These are phyloP conservation scores for Ganoderma boninense DNA, from an alignment of 1,284 basidiomycete species.

Conservation along the genomic window DNA sequence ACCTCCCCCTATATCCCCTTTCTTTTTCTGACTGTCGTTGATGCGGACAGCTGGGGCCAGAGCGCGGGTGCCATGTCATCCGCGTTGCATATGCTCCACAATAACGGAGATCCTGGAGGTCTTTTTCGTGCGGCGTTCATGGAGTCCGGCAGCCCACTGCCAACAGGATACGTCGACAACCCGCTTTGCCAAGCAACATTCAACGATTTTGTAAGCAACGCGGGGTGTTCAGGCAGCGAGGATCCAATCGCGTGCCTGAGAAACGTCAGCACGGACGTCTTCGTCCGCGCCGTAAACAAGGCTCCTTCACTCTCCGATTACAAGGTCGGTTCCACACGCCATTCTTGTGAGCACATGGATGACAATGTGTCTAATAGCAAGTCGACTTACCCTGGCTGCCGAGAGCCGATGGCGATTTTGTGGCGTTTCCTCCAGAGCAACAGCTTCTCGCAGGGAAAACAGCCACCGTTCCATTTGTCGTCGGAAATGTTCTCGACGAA, in stretches of 20 bases:
- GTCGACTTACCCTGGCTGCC: conserved; percentile 44
- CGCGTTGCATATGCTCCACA: conserved; percentile 13
- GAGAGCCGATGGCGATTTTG: conserved; percentile 47
- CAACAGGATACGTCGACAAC: conserved; percentile 37
- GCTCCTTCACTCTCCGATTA: conserved; percentile 40
- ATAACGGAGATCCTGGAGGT: conserved; percentile 11
- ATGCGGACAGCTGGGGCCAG: conserved; percentile 13
- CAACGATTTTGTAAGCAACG: conserved; percentile 42
- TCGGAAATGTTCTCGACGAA: conserved; percentile 43
- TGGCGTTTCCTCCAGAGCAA: conserved; percentile 35
- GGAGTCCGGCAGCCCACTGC: conserved; percentile 46
- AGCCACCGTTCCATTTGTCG: conserved; percentile 39
- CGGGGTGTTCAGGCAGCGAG: conserved; percentile 39
- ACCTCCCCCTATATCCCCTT: not conserved
- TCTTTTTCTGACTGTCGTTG: not conserved
- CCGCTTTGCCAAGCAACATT: conserved; percentile 43
- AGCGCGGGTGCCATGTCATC: conserved; percentile 17
- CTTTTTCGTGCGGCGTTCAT: conserved; percentile 47
- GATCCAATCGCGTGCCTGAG: conserved; percentile 54
- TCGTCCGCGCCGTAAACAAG: conserved; percentile 44
- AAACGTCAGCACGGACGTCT: conserved; percentile 38
- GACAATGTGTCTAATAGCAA: not conserved
- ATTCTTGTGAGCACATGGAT: not conserved
- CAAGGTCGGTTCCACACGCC: conserved; percentile 30
- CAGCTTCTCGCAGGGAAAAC: conserved; percentile 21